Base-by-base conservation (phyloP, 441 rosid genomes). In the Adansonia madagascariensis region DNA sequence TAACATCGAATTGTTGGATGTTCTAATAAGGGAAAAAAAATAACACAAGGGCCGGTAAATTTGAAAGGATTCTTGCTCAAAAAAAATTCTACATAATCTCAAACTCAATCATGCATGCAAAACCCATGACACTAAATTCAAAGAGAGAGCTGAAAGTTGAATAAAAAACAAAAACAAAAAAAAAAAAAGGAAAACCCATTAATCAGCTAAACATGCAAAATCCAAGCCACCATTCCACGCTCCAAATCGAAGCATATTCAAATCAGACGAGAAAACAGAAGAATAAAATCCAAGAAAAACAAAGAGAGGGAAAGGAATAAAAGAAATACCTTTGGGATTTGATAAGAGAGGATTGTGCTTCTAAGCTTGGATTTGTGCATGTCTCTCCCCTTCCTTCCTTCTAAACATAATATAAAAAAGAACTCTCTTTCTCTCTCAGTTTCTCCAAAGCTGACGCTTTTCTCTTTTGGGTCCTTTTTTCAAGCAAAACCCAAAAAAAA, bases 321-420 rank as follows among this genome's bases (percentile, higher is more conserved):
- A 55, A 44, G 43, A 73, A 67, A 56, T 2, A 81, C 85, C 85
- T 81, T 81, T 73, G 57, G 39, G 56, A 76, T 44, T 65, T 61
- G 67, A 46, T 53, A 53, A 79, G 20, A 74, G 79, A 78, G 73
- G 7, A 55, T 10, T 75, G 57, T 69, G 74, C 74, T 69, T 79
- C 59, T 27, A 59, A 39, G 60, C 1, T 66, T 79, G 64, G 72
- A 65, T 71, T 68, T 69, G 31, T 68, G 76, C 82, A 74, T 78
- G 75, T 75, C 71, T 76, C 65, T 52, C 69, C 39, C 68, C 39
- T 22, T 15, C 24, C 67, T 66, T 20, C 22, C 61, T 69, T 70
- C 49, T 8, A 18, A 27, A 6, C 41, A 14, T 6, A 49, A 22
- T 14, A 52, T 6, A 52, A 55, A 35, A 41, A 55, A 55, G 53